These are phyloP conservation scores for Xylariales sp. DNA, from an alignment of 2,329 filamentous ascomycete species.

Conservation along the genomic window DNA sequence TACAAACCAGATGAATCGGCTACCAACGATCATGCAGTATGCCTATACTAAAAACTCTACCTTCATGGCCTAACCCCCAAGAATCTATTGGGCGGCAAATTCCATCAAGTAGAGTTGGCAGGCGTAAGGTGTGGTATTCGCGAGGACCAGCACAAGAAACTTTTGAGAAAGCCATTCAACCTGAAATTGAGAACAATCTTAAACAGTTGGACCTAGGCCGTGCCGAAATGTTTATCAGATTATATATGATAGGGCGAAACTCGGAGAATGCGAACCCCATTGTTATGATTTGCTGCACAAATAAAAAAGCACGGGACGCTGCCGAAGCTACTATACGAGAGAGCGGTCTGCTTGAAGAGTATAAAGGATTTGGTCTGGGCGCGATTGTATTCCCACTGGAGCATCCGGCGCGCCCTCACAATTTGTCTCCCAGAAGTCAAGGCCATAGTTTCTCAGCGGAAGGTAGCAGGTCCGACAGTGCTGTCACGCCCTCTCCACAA, in stretches of 20 bases:
- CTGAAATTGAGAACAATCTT: constrained; percentile 21
- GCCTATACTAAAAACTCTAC: constrained; percentile 18
- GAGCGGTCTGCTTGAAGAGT: constrained; percentile 4
- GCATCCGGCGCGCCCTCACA: too few relatives aligned
- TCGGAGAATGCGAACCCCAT: constrained; percentile 30
- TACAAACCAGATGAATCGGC: too few relatives aligned
- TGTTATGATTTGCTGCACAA: constrained; percentile 32
- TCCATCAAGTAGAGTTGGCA: constrained; percentile 11
- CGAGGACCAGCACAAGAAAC: constrained; percentile 24
- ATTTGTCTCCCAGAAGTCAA: constrained; percentile 6
- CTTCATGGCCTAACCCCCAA: constrained; percentile 20
- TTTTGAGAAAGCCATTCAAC: constrained; percentile 27
- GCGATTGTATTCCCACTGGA: constrained; percentile 24
- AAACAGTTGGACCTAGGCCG: constrained; percentile 13
- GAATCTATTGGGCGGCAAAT: constrained; percentile 31
- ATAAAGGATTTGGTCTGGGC: constrained; percentile 31
- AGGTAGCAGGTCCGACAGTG: background rate
- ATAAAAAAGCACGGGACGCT: constrained; percentile 10
- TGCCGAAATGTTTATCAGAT: constrained; percentile 25
- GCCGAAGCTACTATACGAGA: constrained; percentile 30
- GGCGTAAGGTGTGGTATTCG: constrained; percentile 27
- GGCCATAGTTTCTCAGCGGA: too few relatives aligned
- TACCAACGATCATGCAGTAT: constrained; percentile 3
- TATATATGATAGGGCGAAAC: constrained; percentile 35
- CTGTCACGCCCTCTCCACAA: too few relatives aligned